phyloP scores from a whole-genome alignment of 225 moss, liverwort and hornwort species.

The Ulota crispa region DNA sequence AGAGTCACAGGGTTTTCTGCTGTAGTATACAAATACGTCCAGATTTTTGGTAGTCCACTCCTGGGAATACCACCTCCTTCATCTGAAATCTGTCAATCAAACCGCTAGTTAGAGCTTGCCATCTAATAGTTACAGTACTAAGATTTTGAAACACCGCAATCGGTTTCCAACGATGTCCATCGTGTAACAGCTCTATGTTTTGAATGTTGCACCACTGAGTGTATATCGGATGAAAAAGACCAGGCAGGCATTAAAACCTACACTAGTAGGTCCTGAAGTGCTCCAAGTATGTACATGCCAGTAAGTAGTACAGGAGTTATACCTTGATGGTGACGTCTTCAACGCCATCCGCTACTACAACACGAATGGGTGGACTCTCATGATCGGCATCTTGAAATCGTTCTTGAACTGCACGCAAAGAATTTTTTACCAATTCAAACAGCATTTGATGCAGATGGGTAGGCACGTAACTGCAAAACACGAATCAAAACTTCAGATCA shows the following conservation, averaged over 20 bases:
- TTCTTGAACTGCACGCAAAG: conserved; percentile 84
- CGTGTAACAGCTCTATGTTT: neutral
- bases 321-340: conserved; percentile 93
- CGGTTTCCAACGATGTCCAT: neutral
- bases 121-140: neutral
- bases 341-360: conserved; percentile 81
- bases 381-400: conserved; percentile 73
- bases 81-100: conserved; percentile 68
- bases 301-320: neutral
- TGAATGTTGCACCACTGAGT: neutral
- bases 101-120: neutral
- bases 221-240: neutral
- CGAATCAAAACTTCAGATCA: neutral
- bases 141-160: neutral
- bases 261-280: neutral
- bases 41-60: conserved; percentile 83
- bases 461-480: conserved; percentile 74
- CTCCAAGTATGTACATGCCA: neutral
- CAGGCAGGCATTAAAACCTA: neutral
- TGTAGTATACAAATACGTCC: conserved; percentile 86
- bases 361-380: conserved; percentile 77
- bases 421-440: conserved; percentile 88
- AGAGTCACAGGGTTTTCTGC: conserved; percentile 60
- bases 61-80: conserved; percentile 92
- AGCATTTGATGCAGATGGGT: conserved; percentile 88